Evolutionary conservation across 108 stramenopile species (phyloP), one percentile per base, ranked within the genome.

Genomic region (Cyclotella kingstonii): DNA sequence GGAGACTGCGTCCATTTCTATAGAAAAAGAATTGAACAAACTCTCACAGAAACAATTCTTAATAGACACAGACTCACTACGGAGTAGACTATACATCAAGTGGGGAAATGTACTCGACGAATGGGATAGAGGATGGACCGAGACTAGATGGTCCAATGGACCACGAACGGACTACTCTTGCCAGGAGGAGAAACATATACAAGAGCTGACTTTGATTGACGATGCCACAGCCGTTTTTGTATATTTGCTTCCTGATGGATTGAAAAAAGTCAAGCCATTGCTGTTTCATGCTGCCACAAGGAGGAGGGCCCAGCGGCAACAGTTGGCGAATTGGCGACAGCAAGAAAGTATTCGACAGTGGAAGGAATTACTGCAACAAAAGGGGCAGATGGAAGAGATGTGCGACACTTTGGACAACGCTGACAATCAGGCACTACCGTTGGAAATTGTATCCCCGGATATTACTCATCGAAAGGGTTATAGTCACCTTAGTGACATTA

Each of bases 181-280:
- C n/a, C n/a, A 18, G 41, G 41, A 25, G 31, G 9, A 41, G 40
- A 50, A 17, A 10, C 21, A 4, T 18, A 40, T 11, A 31, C 38
- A 34, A 51, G 23, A 46, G 73, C 40, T 87, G 51, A 84, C 78
- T 8, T 49, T 90, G 54, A 38, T 81, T 1, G 57, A 79, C 38
- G 83, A 89, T 52, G 89, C 91, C 7, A 91, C 89, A 5, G 90
- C 86, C 0, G 57, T 93, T 9, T 95, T 88, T 70, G 45, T 95
- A 12, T 95, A 87, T 61, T 51, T 95, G 12, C 53, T 95, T 11
- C 94, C 94, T 43, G 71, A 82, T 43, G 94, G 94, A 1, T 58
- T 95, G 46, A 45, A 77, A 48, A 74, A 78, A 51, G 48, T 91
- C 0, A 68, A 73, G 42, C 84, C 82, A 0, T 40, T 84, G 33